Evolutionary conservation across 2,329 filamentous ascomycete genomes (phyloP).

Genomic region (Colletotrichum magnum): DNA sequence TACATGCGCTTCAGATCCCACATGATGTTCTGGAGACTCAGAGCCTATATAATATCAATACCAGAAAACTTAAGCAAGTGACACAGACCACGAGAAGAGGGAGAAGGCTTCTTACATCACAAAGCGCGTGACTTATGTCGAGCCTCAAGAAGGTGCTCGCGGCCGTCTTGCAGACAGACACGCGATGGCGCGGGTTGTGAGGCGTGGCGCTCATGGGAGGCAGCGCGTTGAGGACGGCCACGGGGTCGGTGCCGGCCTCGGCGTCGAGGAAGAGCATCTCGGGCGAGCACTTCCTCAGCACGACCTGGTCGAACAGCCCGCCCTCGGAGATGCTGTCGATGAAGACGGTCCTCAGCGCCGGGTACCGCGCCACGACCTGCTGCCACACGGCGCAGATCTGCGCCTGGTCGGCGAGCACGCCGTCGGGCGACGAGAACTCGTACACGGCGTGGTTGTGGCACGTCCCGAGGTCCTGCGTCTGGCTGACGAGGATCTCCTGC

Average conservation of each 20-base stretch:
- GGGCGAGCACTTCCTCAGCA: constrained; percentile 62
- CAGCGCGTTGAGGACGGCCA: constrained; percentile 56
- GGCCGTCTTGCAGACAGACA: constrained; percentile 63
- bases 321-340: constrained; percentile 64
- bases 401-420: constrained; percentile 56
- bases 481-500: constrained; percentile 64
- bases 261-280: constrained; percentile 69
- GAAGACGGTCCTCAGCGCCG: constrained; percentile 65
- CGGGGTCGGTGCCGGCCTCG: constrained; percentile 53
- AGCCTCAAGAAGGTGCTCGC: constrained; percentile 62
- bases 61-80: not conserved
- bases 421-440: constrained; percentile 58
- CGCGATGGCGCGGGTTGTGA: constrained; percentile 62
- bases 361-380: constrained; percentile 60
- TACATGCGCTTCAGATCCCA: constrained; percentile 63
- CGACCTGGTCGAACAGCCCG: constrained; percentile 64
- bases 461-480: constrained; percentile 56
- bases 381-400: constrained; percentile 66
- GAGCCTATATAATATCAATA: constrained; percentile 17
- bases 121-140: constrained; percentile 66
- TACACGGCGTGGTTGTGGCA: constrained; percentile 64
- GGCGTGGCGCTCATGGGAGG: constrained; percentile 55
- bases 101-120: constrained; percentile 54
- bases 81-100: not conserved
- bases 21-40: constrained; percentile 62